Evolutionary conservation across 495 filamentous ascomycete genomes (phyloP), one percentile per base, ranked within the genome.

Genomic region (Penicillium macrosclerotiorum): DNA sequence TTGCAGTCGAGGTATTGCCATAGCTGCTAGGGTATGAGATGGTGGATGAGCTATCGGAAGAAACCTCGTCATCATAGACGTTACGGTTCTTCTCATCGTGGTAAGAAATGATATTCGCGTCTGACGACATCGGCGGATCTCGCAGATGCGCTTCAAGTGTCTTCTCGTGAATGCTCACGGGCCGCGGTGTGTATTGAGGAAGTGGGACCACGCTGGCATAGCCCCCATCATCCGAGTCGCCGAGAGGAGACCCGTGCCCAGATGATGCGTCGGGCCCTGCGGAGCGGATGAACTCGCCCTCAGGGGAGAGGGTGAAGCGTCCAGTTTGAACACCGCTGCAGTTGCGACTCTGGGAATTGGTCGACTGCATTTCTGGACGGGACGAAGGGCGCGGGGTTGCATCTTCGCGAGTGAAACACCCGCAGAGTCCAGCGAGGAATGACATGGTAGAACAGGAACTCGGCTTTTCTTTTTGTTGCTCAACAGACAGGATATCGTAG

Each of bases 251-350:
- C 11, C 49, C 51, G 49, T 40, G 45, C 32, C 55, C 42, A 24
- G 35, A 39, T 49, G 37, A 29, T 23, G 44, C 47, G 18, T 26
- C 43, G 26, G 47, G 22, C 22, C 29, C 46, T 19, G 47, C 42
- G 12, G 43, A 13, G 25, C 51, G 59, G 20, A 63, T 46, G 41
- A 64, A 60, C 7, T 55, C 44, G 9, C 59, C 59, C 9, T 52
- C 34, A 27, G 27, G 27, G 4, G 52, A 52, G 51, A 57, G 51
- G 26, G 24, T 56, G 41, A 56, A 55, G 33, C 23, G 43, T 20
- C 53, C 59, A 50, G 72, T 64, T 64, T 81, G 77, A 50, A 90
- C 80, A 13, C 79, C 74, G 45, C 77, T 42, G 36, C 42, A 47
- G 17, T 34, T 33, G 5, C 11, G 19, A 16, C 14, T 42, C 23